Conservation (phyloP, 2,329 filamentous ascomycete species). For the Zasmidium angulare region DNA sequence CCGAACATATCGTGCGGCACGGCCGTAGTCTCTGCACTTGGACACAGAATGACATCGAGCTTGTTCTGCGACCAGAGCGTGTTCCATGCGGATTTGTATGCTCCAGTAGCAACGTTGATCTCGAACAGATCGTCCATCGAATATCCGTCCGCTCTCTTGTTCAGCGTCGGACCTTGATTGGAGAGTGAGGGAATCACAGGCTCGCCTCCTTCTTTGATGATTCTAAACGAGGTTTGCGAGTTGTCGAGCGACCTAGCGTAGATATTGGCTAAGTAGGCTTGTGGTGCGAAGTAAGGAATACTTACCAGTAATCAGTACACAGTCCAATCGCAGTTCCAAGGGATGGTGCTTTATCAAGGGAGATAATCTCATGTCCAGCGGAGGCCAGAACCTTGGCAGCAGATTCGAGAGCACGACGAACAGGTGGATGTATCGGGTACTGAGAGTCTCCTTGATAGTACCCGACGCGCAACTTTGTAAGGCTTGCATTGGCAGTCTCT, state of each 20-base stretch:
- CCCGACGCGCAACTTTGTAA: slow-evolving; percentile 46
- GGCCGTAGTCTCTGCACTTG: slow-evolving; percentile 52
- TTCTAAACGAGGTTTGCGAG: slow-evolving; percentile 31
- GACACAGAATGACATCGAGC: slow-evolving; percentile 53
- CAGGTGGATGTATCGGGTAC: slow-evolving; percentile 53
- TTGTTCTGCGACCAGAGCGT: slow-evolving; percentile 42
- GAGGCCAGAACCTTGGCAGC: slow-evolving; percentile 41
- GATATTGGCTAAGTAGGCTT: too few species aligned
- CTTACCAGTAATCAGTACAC: slow-evolving; percentile 43
- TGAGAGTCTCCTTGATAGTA: slow-evolving; percentile 49
- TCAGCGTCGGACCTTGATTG: slow-evolving; percentile 30
- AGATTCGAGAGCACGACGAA: slow-evolving; percentile 46
- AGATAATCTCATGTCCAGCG: slow-evolving; percentile 49
- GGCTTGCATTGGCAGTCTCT: slow-evolving; percentile 18
- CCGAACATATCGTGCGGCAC: slow-evolving; percentile 54
- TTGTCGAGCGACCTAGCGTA: slow-evolving; percentile 35
- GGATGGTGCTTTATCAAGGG: slow-evolving; percentile 32
- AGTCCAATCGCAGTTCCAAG: slow-evolving; percentile 37
- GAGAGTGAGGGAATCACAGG: slow-evolving; percentile 45
- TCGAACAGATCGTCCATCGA: slow-evolving; percentile 43
- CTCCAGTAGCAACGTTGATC: slow-evolving; percentile 41
- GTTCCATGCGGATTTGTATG: slow-evolving; percentile 43
- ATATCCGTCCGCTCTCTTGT: slow-evolving; percentile 33
- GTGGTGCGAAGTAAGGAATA: too few species aligned
- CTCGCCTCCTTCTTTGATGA: slow-evolving; percentile 44